A percentile compares a stretch with the other conserved stretches of the same genome.
These are phyloP conservation scores for Melanopsichium pennsylvanicum DNA, from an alignment of 1,284 basidiomycete species.

Conservation along the genomic window DNA sequence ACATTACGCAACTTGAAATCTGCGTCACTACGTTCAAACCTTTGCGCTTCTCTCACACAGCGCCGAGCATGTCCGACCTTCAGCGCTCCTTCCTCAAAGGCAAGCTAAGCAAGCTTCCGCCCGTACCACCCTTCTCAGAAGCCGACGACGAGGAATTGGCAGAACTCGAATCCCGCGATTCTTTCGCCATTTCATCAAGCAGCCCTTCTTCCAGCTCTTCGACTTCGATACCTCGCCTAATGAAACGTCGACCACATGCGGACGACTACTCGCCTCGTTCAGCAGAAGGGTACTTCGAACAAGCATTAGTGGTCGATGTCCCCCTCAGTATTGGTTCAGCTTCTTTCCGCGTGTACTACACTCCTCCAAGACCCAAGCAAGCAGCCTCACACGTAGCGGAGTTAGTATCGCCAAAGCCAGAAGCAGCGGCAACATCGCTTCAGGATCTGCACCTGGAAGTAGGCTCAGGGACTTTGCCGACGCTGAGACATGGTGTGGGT, in stretches of 20 bases:
- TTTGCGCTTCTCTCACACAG: too few relatives aligned
- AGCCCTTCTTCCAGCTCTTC: conserved; percentile 2
- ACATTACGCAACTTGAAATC: too few relatives aligned
- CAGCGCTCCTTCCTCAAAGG: conserved; percentile 40
- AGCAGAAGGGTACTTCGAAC: conserved; percentile 57
- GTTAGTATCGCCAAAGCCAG: background rate
- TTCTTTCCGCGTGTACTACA: conserved; percentile 67
- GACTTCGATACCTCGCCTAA: background rate
- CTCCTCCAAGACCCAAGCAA: conserved; percentile 42
- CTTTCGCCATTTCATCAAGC: background rate
- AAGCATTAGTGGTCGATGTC: conserved; percentile 61
- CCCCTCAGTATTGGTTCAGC: conserved; percentile 16
- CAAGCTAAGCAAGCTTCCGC: conserved; percentile 38
- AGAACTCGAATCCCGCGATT: conserved; percentile 2
- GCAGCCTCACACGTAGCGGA: background rate
- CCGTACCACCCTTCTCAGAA: conserved; percentile 35
- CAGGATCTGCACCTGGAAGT: conserved; percentile 10
- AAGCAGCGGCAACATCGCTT: conserved; percentile 1
- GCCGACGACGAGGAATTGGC: conserved; percentile 12
- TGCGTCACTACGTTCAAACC: too few relatives aligned
- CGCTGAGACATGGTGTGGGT: conserved; percentile 50
- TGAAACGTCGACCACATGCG: conserved; percentile 2
- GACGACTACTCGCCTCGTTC: conserved; percentile 45
- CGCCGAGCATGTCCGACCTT: conserved; percentile 33
- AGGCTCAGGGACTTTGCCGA: conserved; percentile 12